A percentile compares a stretch with the other conserved stretches of the same genome.
phyloP scores from a whole-genome alignment of 2,329 filamentous ascomycete genomes.

The Paecilomyces variotii region DNA sequence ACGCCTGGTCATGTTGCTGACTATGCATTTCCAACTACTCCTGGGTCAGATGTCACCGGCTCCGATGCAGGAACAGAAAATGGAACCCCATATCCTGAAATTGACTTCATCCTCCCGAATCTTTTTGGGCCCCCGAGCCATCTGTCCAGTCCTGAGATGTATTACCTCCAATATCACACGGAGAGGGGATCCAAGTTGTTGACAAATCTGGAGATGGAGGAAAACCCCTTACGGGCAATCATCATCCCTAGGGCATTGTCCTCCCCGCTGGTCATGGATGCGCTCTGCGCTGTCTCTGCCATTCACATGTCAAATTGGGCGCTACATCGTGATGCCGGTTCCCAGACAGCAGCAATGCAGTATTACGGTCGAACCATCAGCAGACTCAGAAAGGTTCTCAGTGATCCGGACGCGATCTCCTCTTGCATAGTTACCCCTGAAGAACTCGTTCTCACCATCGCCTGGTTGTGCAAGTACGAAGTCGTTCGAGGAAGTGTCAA shows the following conservation, averaged over 20 bases:
- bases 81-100: neutral
- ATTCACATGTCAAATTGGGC: conserved; percentile 28
- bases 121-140: neutral
- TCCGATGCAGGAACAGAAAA: neutral
- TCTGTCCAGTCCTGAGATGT: conserved; percentile 21
- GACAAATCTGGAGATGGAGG: conserved; percentile 28
- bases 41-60: neutral
- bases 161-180: conserved; percentile 31
- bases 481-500: conserved; percentile 30
- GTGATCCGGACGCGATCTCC: conserved; percentile 7
- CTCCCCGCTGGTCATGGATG: conserved; percentile 28
- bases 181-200: conserved; percentile 26
- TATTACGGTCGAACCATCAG: conserved; percentile 27
- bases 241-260: conserved; percentile 29
- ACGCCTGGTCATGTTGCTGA: neutral
- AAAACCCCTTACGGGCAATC: conserved; percentile 28
- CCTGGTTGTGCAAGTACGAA: conserved; percentile 31
- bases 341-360: conserved; percentile 20
- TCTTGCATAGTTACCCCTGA: conserved; percentile 13
- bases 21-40: neutral
- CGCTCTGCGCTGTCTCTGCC: conserved; percentile 30
- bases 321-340: conserved; percentile 11
- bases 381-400: conserved; percentile 22
- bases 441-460: conserved; percentile 26
- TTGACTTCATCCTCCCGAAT: neutral